Evolutionary conservation across 345 rosid genomes (phyloP), one percentile per base, ranked within the genome.

Genomic region (Hibiscus mutabilis): DNA sequence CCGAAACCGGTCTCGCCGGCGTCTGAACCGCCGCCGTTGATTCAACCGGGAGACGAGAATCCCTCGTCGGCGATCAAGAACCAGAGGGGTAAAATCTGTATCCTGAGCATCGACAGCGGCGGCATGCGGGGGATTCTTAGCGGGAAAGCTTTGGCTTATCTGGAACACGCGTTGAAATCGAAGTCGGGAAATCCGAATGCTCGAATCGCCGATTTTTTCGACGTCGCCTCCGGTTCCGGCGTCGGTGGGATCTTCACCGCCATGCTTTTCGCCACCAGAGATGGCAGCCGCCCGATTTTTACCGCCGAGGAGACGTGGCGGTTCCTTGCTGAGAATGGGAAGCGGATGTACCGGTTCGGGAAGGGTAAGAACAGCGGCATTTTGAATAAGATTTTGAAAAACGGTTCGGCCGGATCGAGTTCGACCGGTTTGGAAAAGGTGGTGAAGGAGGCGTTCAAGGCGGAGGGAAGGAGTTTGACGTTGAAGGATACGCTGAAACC

Each of bases 41-140:
- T 18, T 47, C 76, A 37, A 66, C 55, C 51, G 10, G 72, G 19
- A 19, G 49, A 51, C 31, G 7, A 55, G 65, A 44, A 70, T 73
- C 70, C 66, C 72, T 59, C 64, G 42, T 57, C 84, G 2, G 83
- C 89, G 2, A 76, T 84, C 76, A 92, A 95, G 91, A 90, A 83
- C 84, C 97, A 95, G 85, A 79, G 99, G 11, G 97, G 99, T 14
- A 95, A 92, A 84, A 80, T 95, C 71, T 95, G 99, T 79, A 85
- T 95, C 31, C 82, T 95, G 19, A 83, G 88, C 73, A 80, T 95
- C 64, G 99, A 95, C 71, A 88, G 87, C 11, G 99, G 97, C 6
- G 93, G 97, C 70, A 90, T 92, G 97, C 82, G 89, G 65, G 99
- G 99, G 64, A 84, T 95, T 74, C 77, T 95, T 14, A 72, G 97